Evolutionary conservation across 129 eudicot species (phyloP).

Genomic region (Flaveria robusta): DNA sequence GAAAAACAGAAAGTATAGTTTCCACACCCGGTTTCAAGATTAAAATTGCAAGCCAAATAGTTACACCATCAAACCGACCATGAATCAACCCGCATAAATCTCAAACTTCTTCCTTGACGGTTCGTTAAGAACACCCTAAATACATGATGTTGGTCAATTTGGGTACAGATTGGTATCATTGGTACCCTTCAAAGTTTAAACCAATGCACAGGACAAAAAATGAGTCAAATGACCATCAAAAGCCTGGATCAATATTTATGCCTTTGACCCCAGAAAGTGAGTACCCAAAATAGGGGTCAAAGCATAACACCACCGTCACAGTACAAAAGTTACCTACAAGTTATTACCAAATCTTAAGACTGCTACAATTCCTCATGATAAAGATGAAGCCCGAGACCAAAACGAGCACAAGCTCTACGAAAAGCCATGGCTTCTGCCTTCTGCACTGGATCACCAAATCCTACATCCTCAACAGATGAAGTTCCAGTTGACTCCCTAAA

Average conservation of each 20-base stretch:
- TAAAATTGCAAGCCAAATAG: neutral
- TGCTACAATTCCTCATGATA: constrained; percentile 76
- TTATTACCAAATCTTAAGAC: constrained; percentile 13
- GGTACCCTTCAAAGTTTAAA: neutral
- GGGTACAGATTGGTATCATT: neutral
- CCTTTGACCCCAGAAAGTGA: constrained; percentile 15
- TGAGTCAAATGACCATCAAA: neutral
- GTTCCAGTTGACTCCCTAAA: constrained; percentile 89
- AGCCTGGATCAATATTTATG: neutral
- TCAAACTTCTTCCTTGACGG: neutral
- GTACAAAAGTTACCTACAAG: constrained; percentile 11
- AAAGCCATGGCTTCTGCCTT: constrained; percentile 97
- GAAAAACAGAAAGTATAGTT: neutral
- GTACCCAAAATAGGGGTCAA: constrained; percentile 30
- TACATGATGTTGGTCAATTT: constrained; percentile 8
- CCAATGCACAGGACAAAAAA: neutral
- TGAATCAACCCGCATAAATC: neutral
- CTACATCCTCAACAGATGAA: constrained; percentile 51
- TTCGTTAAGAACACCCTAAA: neutral
- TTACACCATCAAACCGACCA: neutral
- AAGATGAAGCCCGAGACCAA: constrained; percentile 97
- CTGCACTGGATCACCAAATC: constrained; percentile 85
- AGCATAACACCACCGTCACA: constrained; percentile 11
- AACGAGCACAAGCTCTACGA: constrained; percentile 96
- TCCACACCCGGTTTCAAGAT: neutral